Percentiles rank a stretch among this genome's conserved stretches.
phyloP scores from a whole-genome alignment of 2,329 filamentous ascomycete species.

The Purpureocillium lavendulum region DNA sequence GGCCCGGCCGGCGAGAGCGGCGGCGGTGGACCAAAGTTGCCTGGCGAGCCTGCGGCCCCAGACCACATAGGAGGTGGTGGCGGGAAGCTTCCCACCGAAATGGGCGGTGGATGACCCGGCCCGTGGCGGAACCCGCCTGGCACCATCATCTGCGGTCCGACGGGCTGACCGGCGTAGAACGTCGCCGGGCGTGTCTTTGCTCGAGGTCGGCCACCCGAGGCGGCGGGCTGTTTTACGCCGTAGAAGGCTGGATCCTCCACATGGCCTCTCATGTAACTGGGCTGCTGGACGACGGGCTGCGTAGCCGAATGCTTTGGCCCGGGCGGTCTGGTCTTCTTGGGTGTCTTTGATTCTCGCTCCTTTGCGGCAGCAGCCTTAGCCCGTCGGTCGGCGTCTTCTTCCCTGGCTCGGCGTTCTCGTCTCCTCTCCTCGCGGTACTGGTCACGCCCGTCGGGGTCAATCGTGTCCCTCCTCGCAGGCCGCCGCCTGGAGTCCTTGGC shows the following conservation, averaged over 20 bases:
- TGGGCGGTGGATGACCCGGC: conserved; percentile 12
- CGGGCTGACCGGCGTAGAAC: conserved; percentile 25
- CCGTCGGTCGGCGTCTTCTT: conserved; percentile 11
- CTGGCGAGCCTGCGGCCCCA: conserved; percentile 13
- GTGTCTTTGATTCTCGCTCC: conserved; percentile 16
- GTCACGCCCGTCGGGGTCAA: conserved; percentile 12
- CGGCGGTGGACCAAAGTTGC: conserved; percentile 15
- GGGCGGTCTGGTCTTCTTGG: conserved; percentile 19
- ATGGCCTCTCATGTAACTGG: conserved; percentile 18
- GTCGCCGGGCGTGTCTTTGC: conserved; percentile 25
- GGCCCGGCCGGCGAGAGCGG: conserved; percentile 19
- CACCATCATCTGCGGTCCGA: conserved; percentile 13
- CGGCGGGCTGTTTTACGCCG: conserved; percentile 24
- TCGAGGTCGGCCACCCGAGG: conserved; percentile 20
- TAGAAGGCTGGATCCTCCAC: conserved; percentile 27
- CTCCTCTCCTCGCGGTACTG: conserved; percentile 19
- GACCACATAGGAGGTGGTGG: conserved; percentile 17
- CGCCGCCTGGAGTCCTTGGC: conserved; percentile 15
- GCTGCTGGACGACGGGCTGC: conserved; percentile 23
- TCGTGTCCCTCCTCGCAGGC: conserved; percentile 11
- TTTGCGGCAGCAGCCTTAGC: conserved; percentile 6
- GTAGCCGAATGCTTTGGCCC: conserved; percentile 21
- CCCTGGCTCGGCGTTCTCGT: conserved; percentile 15
- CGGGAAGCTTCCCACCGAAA: conserved; percentile 20
- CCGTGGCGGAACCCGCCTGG: conserved; percentile 17